Evolutionary conservation across 192 early-diverging fungal genomes (phyloP), one percentile per base, ranked within the genome.

Genomic region (Entrophospora sp.): DNA sequence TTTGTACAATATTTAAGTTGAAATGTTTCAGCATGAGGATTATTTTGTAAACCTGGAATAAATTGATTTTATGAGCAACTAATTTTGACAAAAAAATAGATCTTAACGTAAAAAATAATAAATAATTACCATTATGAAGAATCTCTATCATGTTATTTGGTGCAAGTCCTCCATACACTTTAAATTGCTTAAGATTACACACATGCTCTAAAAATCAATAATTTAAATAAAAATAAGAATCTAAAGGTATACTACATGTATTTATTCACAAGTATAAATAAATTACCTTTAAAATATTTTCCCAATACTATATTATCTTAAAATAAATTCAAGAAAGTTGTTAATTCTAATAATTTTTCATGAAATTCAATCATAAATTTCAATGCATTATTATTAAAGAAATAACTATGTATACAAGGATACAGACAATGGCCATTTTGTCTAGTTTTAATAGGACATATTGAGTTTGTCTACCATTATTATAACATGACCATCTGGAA

Each of bases 171-270:
- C 92, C 96, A 74, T 77, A 93, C 4, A 98, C 87, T 75, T 91
- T 94, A 80, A 98, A 97, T 77, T 97, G 92, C 57, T 94, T 96
- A 25, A 98, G 73, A 70, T 98, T 98, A 74, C 94, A 97, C 45
- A 97, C 91, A 68, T 98, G 96, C 2, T 72, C 75, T 74, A 45
- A 32, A 20, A 31, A 1, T 35, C 27, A 67, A 20, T 60, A 46
- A 14, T 30, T 12, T 1, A 16, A 8, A 14, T 6, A 65, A 46
- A 57, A 16, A 20, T 36, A 10, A 38, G 30, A 16, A 18, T 27
- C 13, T 16, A 31, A 30, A 27, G 8, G 22, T 53, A 31, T 30
- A n/a, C 2, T 18, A 30, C 24, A 38, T 16, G 25, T 57, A 25
- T 46, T 10, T 28, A 67, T 18, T 34, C n/a, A n/a, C 10, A 3